Evolutionary conservation across 768 basidiomycete species (phyloP).

Genomic region (Artomyces pyxidatus): DNA sequence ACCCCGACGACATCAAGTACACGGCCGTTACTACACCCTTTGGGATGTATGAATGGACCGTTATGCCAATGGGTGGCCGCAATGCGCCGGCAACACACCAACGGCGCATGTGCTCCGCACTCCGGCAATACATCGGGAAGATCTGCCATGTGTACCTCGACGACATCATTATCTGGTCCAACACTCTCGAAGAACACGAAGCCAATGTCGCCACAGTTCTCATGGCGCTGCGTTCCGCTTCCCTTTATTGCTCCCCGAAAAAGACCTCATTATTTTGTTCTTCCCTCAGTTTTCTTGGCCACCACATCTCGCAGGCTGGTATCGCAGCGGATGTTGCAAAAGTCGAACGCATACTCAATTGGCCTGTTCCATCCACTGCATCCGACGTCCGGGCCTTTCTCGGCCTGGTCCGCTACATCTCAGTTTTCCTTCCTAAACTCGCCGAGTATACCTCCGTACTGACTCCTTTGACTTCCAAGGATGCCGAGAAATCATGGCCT

Average conservation of each 20-base stretch:
- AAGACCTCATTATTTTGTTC: constrained; percentile 21
- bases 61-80: constrained; percentile 28
- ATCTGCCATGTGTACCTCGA: no score
- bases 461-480: constrained; percentile 19
- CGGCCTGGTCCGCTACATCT: constrained; percentile 23
- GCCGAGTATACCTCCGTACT: constrained; percentile 23
- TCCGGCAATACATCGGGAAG: no score
- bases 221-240: constrained; percentile 8
- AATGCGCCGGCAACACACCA: constrained; percentile 26
- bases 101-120: neutral
- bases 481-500: constrained; percentile 16
- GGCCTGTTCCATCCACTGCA: constrained; percentile 19
- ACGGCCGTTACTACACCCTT: constrained; percentile 32
- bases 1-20: constrained; percentile 13
- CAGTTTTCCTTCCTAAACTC: constrained; percentile 22
- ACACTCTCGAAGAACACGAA: constrained; percentile 22
- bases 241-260: constrained; percentile 24
- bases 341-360: constrained; percentile 20
- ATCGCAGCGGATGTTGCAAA: constrained; percentile 22
- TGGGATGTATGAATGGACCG: constrained; percentile 34
- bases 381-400: no score
- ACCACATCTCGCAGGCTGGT: constrained; percentile 22
- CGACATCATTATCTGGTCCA: no score
- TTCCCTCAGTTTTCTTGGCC: constrained; percentile 26
- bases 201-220: constrained; percentile 17